Percentiles rank a stretch among this genome's conserved stretches.
Evolutionary conservation across 306 rosid genomes (phyloP).

Genomic region (Malus domestica): ASM211411v1 NC_041804.1:35241501-35242000

Average conservation of each 20-base stretch:
- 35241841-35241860: not conserved
- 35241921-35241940: not conserved
- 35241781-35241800: constrained; percentile 59
- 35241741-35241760: constrained; percentile 74
- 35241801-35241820: constrained; percentile 77
- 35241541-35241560: constrained; percentile 40
- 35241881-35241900: not conserved
- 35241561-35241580: constrained; percentile 57
- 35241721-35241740: constrained; percentile 91
- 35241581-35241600: constrained; percentile 34
- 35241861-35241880: not conserved
- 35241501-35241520: constrained; percentile 13
- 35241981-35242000: constrained; percentile 60
- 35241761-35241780: constrained; percentile 38
- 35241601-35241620: constrained; percentile 42
- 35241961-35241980: constrained; percentile 76
- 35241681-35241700: constrained; percentile 53
- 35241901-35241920: not conserved
- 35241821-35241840: constrained; percentile 79
- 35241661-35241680: constrained; percentile 48
- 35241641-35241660: constrained; percentile 22
- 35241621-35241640: constrained; percentile 16
- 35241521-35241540: constrained; percentile 31
- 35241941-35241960: constrained; percentile 44
- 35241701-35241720: constrained; percentile 81